Base-by-base conservation (phyloP, 2,329 filamentous ascomycete genomes). In the Thielaviopsis cerberus region DNA sequence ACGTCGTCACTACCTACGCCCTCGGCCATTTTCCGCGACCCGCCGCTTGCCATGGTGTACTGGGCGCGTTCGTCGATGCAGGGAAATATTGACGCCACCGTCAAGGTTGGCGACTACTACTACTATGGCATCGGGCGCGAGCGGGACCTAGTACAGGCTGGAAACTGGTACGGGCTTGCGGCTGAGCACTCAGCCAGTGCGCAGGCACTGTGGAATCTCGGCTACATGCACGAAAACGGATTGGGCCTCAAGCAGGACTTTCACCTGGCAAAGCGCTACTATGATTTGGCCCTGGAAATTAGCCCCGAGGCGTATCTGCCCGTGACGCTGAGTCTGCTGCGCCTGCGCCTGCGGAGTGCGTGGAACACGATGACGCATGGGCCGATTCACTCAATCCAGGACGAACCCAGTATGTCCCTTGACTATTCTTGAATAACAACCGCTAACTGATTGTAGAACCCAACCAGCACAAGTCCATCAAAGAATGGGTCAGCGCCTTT, bases 151-250 rank as follows among this genome's bases (percentile, higher is more conserved):
- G 83, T 90, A 64, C 95, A 95, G 69, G 94, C 94, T 5, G 89
- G 90, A 0, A 83, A 86, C 51, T 98, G 92, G 72, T 98, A 98
- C 66, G 85, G 86, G 57, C 86, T 88, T 3, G 92, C 92, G 1
- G 90, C 90, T 0, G 92, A 98, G 67, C 89, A 86, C 61, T 83
- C 91, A 64, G 85, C 89, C 66, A 94, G 88, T 64, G 92, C 91
- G 1, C 94, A 98, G 70, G 92, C 94, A 15, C 81, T 96, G 59
- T 98, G 89, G 80, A 97, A 98, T 65, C 75, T 98, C 15, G 94
- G 92, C 4, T 98, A 92, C 92, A 97, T 98, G 91, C 89, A 98
- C 66, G 92, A 98, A 71, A 96, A 97, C 66, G 92, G 92, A 7
- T 77, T 97, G 54, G 88, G 90, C 1, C 79, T 97, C 22, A 85